Evolutionary conservation across 768 basidiomycete genomes (phyloP), one percentile per base, ranked within the genome.

Genomic region (Cubamyces sp.): DNA sequence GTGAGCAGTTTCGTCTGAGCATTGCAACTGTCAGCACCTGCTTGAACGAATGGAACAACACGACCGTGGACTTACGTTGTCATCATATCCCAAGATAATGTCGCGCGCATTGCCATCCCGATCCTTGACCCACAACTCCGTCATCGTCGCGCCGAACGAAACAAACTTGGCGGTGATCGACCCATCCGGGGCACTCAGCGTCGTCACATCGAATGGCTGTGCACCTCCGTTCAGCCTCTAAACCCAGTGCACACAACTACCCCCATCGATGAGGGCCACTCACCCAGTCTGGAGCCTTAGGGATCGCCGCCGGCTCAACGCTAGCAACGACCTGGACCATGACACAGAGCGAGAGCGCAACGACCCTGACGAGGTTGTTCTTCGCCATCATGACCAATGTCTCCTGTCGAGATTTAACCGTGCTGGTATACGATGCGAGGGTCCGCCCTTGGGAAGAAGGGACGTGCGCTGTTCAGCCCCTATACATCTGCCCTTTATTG

Each of bases 111-210:
- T 75, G 3, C 82, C 81, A 56, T 74, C 64, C 69, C 76, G 82
- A 68, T 85, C 84, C 60, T 82, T 81, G 3, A 84, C 82, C 81
- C 80, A 82, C 3, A 86, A 70, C 61, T 84, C 79, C 3, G 83
- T 83, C 69, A 85, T 65, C 1, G 82, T 84, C 26, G 84, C 81
- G 5, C 86, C 85, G 57, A 83, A 76, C 3, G 81, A 79, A 15
- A 86, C 82, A 62, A 86, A 85, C 53, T 80, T 84, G 16, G 84
- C 85, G 5, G 77, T 80, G 60, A 84, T 77, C n/a, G 83, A 84
- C 6, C 79, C 81, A 68, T 86, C 84, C 0, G 82, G 81, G 1
- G 84, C 78, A 9, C 74, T 72, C 54, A 86, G 69, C 34, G 77
- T 78, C 2, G 78, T 80, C 16, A 78, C 62, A 57, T 84, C 79